phyloP scores from a whole-genome alignment of 305 asterid species.

The Ajuga reptans region DNA sequence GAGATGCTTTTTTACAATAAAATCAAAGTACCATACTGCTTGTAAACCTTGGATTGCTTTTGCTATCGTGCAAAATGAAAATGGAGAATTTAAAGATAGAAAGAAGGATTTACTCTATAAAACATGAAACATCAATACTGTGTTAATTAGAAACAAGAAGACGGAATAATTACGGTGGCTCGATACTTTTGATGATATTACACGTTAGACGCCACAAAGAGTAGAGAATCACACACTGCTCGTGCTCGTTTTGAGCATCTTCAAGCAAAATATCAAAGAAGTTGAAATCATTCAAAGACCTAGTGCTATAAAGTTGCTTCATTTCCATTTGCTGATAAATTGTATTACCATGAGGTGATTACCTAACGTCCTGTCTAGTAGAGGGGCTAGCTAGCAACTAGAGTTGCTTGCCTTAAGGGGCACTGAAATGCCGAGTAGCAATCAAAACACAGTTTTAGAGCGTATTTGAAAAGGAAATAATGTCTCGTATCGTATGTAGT shows the following conservation, averaged over 20 bases:
- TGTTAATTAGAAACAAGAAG: not conserved
- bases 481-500: not conserved
- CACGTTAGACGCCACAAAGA: not conserved
- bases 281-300: not conserved
- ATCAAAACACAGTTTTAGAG: not conserved
- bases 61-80: not conserved
- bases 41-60: not conserved
- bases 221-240: not conserved
- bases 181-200: not conserved
- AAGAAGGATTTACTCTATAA: not conserved
- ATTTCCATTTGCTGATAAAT: not conserved
- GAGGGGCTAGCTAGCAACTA: too few relatives aligned
- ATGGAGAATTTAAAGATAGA: not conserved
- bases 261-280: not conserved
- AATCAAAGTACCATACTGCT: too few relatives aligned
- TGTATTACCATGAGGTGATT: not conserved
- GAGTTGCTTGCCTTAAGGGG: not conserved
- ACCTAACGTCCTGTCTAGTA: too few relatives aligned
- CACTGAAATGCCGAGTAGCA: not conserved
- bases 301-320: not conserved
- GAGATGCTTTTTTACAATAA: not conserved
- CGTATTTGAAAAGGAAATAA: not conserved
- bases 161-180: not conserved
- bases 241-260: not conserved
- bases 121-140: not conserved